Evolutionary conservation across 1,139 yeast species (phyloP), one percentile per base, ranked within the genome.

Genomic region (Pichia sp.): DNA sequence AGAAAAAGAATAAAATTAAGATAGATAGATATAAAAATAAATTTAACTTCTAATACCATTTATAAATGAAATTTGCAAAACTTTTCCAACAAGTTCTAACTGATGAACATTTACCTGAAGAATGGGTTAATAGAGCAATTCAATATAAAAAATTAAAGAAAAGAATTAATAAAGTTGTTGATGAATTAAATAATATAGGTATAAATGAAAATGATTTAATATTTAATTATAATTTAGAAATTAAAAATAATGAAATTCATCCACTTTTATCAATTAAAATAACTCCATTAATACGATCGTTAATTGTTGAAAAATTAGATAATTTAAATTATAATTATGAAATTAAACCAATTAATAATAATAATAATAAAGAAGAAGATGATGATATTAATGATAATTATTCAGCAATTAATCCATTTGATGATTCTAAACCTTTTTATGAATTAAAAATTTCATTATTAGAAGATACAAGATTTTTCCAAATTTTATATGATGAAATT

Each of bases 61-160:
- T 26, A 26, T 25, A 30, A 26, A 81, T 82, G 92, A 84, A 84
- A 72, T 84, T 84, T 63, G 90, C 87, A 7, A 84, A 84, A 63
- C 75, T 78, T 5, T 76, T 83, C 52, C 83, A 84, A 60, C 80
- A 81, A 56, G 75, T 81, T 2, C 70, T 84, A 32, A 71, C 70
- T 34, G 81, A 77, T 50, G 84, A 80, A 42, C 75, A 76, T 5
- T 70, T 84, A 35, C 92, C 92, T 3, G 74, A 71, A 39, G 83
- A 80, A 39, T 84, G 92, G 92, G 69, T 78, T 0, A 76, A 73
- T 36, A 77, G 80, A 4, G 87, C 89, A 28, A 83, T 84, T 46
- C 85, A 83, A 57, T 84, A 84, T 63, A 84, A 84, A 59, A 75
- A 81, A 2, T 66, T 84, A 47, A 84, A 84, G 63, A 84, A 84